These are phyloP conservation scores for Bruguiera gymnorhiza DNA, from an alignment of 345 rosid species.

Conservation along the genomic window DNA sequence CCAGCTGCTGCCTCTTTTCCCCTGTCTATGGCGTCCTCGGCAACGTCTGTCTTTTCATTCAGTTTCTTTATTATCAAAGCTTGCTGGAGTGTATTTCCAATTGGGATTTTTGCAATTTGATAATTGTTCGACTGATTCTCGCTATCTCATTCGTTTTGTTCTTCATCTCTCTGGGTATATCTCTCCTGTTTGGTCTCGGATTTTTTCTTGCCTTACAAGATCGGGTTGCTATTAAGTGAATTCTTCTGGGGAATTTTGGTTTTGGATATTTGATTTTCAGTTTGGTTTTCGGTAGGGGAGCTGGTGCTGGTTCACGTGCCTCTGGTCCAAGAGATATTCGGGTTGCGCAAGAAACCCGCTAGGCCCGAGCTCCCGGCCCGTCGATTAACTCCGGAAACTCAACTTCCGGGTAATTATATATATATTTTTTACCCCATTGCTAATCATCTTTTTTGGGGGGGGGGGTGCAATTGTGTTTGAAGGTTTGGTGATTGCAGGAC, in stretches of 20 bases:
- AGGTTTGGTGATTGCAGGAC: too few relatives aligned
- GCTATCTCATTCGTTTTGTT: slow-evolving; percentile 54
- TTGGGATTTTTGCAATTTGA: slow-evolving; percentile 31
- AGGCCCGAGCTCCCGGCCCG: slow-evolving; percentile 51
- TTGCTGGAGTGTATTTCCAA: neutral
- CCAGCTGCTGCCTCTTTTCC: too few relatives aligned
- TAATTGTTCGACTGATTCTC: slow-evolving; percentile 54
- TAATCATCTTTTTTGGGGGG: too few relatives aligned
- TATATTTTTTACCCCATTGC: too few relatives aligned
- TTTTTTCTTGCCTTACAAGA: too few relatives aligned
- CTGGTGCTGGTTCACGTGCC: slow-evolving; percentile 79
- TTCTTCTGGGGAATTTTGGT: neutral
- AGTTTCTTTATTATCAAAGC: neutral
- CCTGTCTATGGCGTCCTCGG: neutral
- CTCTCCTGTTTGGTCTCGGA: too few relatives aligned
- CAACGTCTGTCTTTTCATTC: slow-evolving; percentile 19
- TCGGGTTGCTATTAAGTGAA: neutral
- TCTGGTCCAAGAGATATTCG: slow-evolving; percentile 76
- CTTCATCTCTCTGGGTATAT: slow-evolving; percentile 42
- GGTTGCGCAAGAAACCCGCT: slow-evolving; percentile 49
- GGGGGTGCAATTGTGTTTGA: too few relatives aligned
- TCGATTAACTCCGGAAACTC: slow-evolving; percentile 12
- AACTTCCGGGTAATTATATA: slow-evolving; percentile 6
- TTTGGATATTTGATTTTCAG: slow-evolving; percentile 26
- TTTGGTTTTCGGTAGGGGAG: slow-evolving; percentile 88